Base-by-base conservation (phyloP, 371 early-diverging fungal species). In the Rhizopus delemar region DNA sequence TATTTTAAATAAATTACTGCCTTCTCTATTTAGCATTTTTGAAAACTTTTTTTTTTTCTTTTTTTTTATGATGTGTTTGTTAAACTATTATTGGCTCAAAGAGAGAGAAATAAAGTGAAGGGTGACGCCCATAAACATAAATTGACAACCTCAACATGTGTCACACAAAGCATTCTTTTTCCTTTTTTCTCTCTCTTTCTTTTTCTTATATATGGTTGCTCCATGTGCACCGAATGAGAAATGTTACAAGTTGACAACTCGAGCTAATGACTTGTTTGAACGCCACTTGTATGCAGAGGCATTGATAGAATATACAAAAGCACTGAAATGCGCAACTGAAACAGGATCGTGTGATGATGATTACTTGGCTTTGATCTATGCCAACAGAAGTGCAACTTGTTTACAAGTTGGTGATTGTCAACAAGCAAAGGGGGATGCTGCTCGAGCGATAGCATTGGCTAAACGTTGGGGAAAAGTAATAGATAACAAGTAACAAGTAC, bases 401-500 rank as follows among this genome's bases (percentile, higher is more conserved):
- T 64, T 75, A 28, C 60, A 78, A 51, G 60, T 69, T n/a, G 69
- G 80, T 32, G 83, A 76, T 12, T 68, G 60, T 41, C 68, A 80
- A n/a, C 74, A 81, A 22, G 91, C 92, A 4, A 63, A 69, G 36
- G 69, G 72, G 51, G 94, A 93, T 63, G 90, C 93, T 13, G 56
- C 63, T 8, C 70, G 74, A 52, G 81, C 81, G 2, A 83, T 87
- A 5, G 68, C 68, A 38, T 62, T 87, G 57, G 76, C 86, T 32
- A 85, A 86, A 4, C 63, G 73, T n/a, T 92, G 92, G 92, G 77
- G 87, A 48, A 92, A 91, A 77, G 89, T 87, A 72, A 28, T 22
- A 22, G 22, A 22, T 22, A 22, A 2, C 22, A 22, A 22, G 22
- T 22, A 22, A 22, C 22, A 22, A 22, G 22, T 22, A 22, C 22